Evolutionary conservation across 306 rosid species (phyloP).

Genomic region (Carpinus fangiana): DNA sequence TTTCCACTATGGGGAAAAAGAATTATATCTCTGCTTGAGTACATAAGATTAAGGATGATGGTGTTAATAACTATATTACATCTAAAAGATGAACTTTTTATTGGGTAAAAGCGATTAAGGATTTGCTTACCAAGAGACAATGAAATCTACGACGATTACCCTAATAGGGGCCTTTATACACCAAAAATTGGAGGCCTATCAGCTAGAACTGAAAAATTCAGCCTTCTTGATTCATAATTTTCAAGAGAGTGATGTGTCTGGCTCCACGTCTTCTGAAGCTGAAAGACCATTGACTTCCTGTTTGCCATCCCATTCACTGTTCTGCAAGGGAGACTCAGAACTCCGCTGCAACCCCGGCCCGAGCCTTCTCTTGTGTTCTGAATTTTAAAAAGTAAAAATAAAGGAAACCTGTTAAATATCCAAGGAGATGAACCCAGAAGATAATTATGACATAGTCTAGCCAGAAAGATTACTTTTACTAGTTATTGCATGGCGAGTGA

Average conservation of each 20-base stretch:
- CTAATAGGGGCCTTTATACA: slow-evolving; percentile 38
- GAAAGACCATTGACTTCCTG: slow-evolving; percentile 37
- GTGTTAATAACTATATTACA: background rate
- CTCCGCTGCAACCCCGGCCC: slow-evolving; percentile 32
- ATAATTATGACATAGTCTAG: slow-evolving; percentile 1
- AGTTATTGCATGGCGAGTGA: slow-evolving; percentile 77
- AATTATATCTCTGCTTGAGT: slow-evolving; percentile 7
- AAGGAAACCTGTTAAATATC: slow-evolving; percentile 24
- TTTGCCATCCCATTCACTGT: slow-evolving; percentile 46
- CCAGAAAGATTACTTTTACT: slow-evolving; percentile 61
- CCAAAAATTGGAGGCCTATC: slow-evolving; percentile 45
- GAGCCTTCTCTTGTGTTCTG: slow-evolving; percentile 69
- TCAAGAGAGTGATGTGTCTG: slow-evolving; percentile 48
- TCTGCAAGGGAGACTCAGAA: slow-evolving; percentile 37
- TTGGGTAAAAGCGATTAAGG: slow-evolving; percentile 23
- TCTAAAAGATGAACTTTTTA: slow-evolving; percentile 30
- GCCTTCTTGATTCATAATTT: slow-evolving; percentile 39
- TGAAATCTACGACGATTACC: slow-evolving; percentile 35
- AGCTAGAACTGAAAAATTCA: slow-evolving; percentile 34
- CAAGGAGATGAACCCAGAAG: slow-evolving; percentile 1
- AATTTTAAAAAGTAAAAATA: slow-evolving; percentile 2
- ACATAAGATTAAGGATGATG: slow-evolving; percentile 14
- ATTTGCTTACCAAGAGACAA: slow-evolving; percentile 32
- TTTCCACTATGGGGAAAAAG: slow-evolving; percentile 13
- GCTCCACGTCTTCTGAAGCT: slow-evolving; percentile 55